phyloP scores from a whole-genome alignment of 352 stramenopile genomes.

The Pythium diclinum region DNA sequence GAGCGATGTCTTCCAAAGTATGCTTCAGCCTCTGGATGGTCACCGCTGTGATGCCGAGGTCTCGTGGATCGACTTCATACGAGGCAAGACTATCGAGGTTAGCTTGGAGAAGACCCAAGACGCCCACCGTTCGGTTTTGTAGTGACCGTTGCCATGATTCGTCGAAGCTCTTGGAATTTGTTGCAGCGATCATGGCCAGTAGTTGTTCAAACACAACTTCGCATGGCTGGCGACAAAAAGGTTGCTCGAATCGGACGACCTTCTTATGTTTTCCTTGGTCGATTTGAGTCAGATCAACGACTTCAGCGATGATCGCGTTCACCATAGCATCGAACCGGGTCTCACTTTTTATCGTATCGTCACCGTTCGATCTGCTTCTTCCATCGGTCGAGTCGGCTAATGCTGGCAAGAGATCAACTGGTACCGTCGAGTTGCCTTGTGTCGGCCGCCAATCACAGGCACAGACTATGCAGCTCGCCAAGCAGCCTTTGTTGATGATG shows the following conservation, averaged over 20 bases:
- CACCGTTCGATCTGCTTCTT: background rate
- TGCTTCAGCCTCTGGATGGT: constrained; percentile 38
- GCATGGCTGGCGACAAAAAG: constrained; percentile 69
- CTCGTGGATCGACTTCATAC: constrained; percentile 43
- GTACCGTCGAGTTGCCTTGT: background rate
- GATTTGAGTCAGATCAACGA: constrained; percentile 22
- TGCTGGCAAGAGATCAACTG: background rate
- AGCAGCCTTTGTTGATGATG: constrained; percentile 67
- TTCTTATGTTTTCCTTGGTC: background rate
- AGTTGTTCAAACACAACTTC: constrained; percentile 51
- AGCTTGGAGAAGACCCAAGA: constrained; percentile 51
- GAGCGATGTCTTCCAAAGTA: constrained; percentile 51
- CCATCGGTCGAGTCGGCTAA: background rate
- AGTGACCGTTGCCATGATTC: background rate
- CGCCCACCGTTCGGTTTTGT: constrained; percentile 7
- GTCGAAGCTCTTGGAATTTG: background rate
- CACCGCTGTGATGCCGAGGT: constrained; percentile 36
- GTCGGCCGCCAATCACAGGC: background rate
- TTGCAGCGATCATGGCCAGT: constrained; percentile 38
- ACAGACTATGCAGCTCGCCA: constrained; percentile 52
- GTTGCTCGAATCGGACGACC: constrained; percentile 60
- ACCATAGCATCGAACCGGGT: constrained; percentile 16
- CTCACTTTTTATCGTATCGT: background rate
- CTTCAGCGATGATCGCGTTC: constrained; percentile 27
- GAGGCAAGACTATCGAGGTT: constrained; percentile 65